Evolutionary conservation across 73 alveolate species (phyloP), one percentile per base, ranked within the genome.

Genomic region (Symbiodinium natans): DNA sequence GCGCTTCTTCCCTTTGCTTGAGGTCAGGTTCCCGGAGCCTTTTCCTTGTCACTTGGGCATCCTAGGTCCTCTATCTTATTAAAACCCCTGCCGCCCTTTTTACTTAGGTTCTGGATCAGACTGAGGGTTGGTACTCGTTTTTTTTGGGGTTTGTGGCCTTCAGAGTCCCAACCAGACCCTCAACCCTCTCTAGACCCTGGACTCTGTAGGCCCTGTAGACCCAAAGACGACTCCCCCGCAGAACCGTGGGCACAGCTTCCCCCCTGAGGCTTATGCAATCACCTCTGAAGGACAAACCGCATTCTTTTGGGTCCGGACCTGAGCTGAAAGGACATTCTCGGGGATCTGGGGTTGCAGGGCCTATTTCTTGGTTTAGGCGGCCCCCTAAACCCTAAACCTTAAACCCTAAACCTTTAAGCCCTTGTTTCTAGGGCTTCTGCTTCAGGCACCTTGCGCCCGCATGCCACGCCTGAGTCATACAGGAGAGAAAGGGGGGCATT

Each of bases 201-300:
- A 63, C 8, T 29, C 9, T 17, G 7, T 4, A 63, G 25, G 25
- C 11, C 80, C 11, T 17, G 8, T 11, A 29, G 38, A 34, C 80
- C 80, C 9, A 19, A 63, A 63, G 80, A 63, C 7, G 38, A 29
- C 80, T 4, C 11, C 38, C 34, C 17, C 80, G 93, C n/a, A n/a
- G n/a, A n/a, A n/a, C n/a, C n/a, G n/a, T n/a, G n/a, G n/a, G n/a
- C n/a, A n/a, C 59, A 46, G 13, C 21, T 46, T 13, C 25, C 95
- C 86, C 9, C 10, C 86, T 48, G 41, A 88, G 42, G 95, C 95
- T 48, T 88, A 88, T 33, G 95, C 95, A 54, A 88, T 88, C 86
- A 88, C 95, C 54, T 88, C 95, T 29, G 95, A 88, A 63, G 95
- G 74, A 17, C 82, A 68, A 39, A 88, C 95, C 82, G 95, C 75